Evolutionary conservation across 2,329 filamentous ascomycete species (phyloP).

Genomic region (Macroventuria anomochaeta): DNA sequence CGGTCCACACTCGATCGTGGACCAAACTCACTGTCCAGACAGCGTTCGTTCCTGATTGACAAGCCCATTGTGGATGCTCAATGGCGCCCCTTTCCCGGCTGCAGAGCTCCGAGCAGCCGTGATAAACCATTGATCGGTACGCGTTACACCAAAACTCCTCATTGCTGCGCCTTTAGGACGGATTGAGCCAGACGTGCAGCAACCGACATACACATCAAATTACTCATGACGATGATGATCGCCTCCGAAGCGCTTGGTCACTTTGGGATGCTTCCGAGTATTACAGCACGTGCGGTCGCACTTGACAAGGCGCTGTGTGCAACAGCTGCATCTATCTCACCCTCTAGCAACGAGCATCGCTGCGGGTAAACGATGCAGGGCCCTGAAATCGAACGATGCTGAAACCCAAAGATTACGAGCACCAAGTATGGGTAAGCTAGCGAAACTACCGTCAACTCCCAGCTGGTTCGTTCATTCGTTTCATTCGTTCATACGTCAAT

Average conservation of each 20-base stretch:
- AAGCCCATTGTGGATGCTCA: slow-evolving; percentile 22
- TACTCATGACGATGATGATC: slow-evolving; percentile 28
- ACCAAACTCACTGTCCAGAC: slow-evolving; percentile 6
- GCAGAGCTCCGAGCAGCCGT: slow-evolving; percentile 25
- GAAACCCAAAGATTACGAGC: slow-evolving; percentile 30
- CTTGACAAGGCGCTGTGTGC: slow-evolving; percentile 14
- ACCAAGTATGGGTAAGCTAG: slow-evolving; percentile 22
- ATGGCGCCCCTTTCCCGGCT: slow-evolving; percentile 28
- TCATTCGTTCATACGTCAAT: slow-evolving; percentile 35
- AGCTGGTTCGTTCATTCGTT: slow-evolving; percentile 15
- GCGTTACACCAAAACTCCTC: slow-evolving; percentile 34
- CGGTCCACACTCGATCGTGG: slow-evolving; percentile 6
- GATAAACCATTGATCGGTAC: slow-evolving; percentile 34
- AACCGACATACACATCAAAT: slow-evolving; percentile 30
- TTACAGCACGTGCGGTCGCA: slow-evolving; percentile 35
- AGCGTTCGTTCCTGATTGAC: slow-evolving; percentile 20
- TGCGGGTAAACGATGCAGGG: slow-evolving; percentile 17
- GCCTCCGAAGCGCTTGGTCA: slow-evolving; percentile 14
- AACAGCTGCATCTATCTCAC: slow-evolving; percentile 8
- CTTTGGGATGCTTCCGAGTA: slow-evolving; percentile 26
- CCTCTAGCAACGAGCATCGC: slow-evolving; percentile 4
- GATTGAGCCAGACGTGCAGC: slow-evolving; percentile 42
- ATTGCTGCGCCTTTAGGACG: slow-evolving; percentile 29
- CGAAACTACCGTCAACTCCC: slow-evolving; percentile 9
- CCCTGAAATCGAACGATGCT: slow-evolving; percentile 22